Evolutionary conservation across 345 rosid genomes (phyloP).

Genomic region (Aegle marmelos): DNA sequence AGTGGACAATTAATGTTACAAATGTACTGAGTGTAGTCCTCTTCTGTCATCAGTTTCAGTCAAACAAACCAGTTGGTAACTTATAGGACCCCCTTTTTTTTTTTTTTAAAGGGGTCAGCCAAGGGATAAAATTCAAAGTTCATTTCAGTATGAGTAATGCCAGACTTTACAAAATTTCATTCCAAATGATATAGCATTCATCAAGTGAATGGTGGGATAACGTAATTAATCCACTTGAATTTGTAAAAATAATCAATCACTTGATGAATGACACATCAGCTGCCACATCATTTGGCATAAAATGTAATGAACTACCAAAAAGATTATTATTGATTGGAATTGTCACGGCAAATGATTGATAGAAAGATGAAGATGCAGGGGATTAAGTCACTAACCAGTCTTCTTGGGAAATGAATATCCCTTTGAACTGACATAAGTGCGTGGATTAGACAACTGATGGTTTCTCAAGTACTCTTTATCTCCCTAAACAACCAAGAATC

Average conservation of each 20-base stretch:
- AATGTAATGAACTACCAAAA: not conserved
- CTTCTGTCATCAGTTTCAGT: not conserved
- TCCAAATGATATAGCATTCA: no score
- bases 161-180: no score
- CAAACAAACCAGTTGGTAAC: not conserved
- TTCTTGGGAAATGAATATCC: constrained; percentile 63
- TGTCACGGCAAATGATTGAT: not conserved
- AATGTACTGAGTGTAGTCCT: not conserved
- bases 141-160: not conserved
- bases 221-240: no score
- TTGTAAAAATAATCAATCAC: no score
- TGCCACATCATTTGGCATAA: no score
- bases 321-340: not conserved
- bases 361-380: not conserved
- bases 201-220: no score
- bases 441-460: constrained; percentile 67
- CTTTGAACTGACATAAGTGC: constrained; percentile 49
- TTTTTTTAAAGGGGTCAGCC: not conserved
- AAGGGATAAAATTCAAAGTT: not conserved
- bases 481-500: constrained; percentile 39
- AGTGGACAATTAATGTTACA: not conserved
- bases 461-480: constrained; percentile 69
- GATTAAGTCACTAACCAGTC: constrained; percentile 44
- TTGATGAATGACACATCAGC: no score
- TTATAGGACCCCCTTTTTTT: no score